Base-by-base conservation (phyloP, 192 early-diverging fungal genomes). In the Backusella tuberculispora region DNA sequence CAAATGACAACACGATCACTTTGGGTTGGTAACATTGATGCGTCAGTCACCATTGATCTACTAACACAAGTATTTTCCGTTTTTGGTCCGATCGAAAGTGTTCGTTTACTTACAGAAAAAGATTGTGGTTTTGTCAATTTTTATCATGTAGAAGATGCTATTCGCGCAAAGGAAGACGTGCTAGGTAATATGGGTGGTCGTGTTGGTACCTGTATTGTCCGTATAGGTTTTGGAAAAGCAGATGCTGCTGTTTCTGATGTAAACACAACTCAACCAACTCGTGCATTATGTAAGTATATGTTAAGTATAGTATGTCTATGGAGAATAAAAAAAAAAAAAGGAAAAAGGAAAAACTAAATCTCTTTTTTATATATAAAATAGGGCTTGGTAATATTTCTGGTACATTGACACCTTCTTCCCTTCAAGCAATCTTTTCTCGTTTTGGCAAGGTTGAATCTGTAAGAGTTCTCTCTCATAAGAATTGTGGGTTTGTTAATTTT, bases 41-140 rank as follows among this genome's bases (percentile, higher is more conserved):
- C 90, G 0, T 83, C 84, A 8, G 88, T 98, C 67, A 90, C 88
- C 7, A 87, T 86, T 45, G 90, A 92, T n/a, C 93, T 96, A 40
- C 85, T 99, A 56, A 86, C 91, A 7, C 88, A 88, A 60, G 78
- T 93, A 13, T 99, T 99, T 78, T 88, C 90, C 48, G 89, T 90
- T 44, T 99, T 94, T 82, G 97, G 97, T 0, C 84, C 93, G 13
- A 95, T 99, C 70, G 97, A 99, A 79, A 91, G 89, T 60, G 83
- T 97, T 48, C 88, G 95, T 34, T 87, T 99, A 66, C 84, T 98
- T 19, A 89, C 92, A 2, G 97, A 99, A 75, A 95, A 96, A 81
- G 96, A 99, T 74, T 98, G 97, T 68, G 97, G 95, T 24, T 99
- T 98, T 80, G 89, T 99, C 69, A 99, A 96, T 76, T 98, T 92